phyloP scores from a whole-genome alignment of 2,329 filamentous ascomycete genomes.

The Xylaria polymorpha region DNA sequence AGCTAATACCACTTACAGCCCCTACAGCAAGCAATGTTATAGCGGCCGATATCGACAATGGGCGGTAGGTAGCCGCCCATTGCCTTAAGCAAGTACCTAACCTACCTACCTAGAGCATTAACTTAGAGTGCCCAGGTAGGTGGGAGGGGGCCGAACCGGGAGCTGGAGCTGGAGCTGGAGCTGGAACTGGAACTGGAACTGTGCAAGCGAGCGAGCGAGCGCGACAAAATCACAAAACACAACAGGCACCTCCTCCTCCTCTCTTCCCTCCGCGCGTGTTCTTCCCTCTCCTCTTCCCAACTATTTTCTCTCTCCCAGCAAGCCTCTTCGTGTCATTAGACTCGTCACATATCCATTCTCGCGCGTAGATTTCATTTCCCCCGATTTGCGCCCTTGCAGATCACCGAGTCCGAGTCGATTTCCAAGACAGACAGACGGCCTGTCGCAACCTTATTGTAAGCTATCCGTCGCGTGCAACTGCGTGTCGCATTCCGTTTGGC shows the following conservation, averaged over 20 bases:
- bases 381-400: conserved; percentile 27
- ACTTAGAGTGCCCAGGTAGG: not conserved
- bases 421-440: conserved; percentile 9
- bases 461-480: conserved; percentile 27
- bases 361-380: conserved; percentile 17
- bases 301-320: conserved; percentile 21
- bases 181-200: not conserved
- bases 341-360: conserved; percentile 9
- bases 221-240: conserved; percentile 27
- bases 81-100: not conserved
- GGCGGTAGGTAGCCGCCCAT: not conserved
- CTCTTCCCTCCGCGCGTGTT: conserved; percentile 32
- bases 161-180: conserved; percentile 9
- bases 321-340: conserved; percentile 2
- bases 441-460: conserved; percentile 35
- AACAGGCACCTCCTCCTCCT: conserved; percentile 35
- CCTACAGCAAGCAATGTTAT: conserved; percentile 14
- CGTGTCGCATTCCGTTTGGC: conserved; percentile 50
- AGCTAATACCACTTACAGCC: conserved; percentile 13
- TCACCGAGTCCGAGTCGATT: conserved; percentile 16
- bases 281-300: conserved; percentile 35
- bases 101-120: not conserved
- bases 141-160: not conserved
- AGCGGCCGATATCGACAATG: conserved; percentile 16
- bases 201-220: conserved; percentile 7